Evolutionary conservation across 139 green algal species (phyloP).

Genomic region (Volvox reticuliferus): DNA sequence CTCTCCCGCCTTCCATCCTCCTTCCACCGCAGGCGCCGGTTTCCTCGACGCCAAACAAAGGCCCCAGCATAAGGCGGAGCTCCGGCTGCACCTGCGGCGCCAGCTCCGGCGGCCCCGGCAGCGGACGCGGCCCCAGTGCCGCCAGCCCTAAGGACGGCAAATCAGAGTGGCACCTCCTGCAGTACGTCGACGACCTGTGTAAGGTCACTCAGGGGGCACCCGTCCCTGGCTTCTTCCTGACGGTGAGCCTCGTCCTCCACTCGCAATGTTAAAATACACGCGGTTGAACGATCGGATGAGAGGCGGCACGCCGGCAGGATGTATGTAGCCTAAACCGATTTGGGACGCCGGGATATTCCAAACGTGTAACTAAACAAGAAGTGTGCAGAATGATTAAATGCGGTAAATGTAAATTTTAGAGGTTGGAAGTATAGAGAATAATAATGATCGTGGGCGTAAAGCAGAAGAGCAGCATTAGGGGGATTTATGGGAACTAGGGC

Average conservation of each 20-base stretch:
- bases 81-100: not conserved
- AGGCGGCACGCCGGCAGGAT: too few species aligned
- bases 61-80: not conserved
- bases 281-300: too few species aligned
- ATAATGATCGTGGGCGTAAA: too few species aligned
- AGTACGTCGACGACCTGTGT: not conserved
- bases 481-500: too few species aligned
- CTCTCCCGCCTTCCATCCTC: not conserved
- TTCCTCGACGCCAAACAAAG: not conserved
- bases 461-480: too few species aligned
- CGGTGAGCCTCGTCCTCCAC: not conserved
- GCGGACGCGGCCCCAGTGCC: not conserved
- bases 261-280: too few species aligned
- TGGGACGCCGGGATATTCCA: too few species aligned
- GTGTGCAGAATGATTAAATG: too few species aligned
- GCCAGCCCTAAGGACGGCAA: not conserved
- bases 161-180: conserved; percentile 8
- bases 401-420: too few species aligned
- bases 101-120: not conserved
- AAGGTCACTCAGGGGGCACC: not conserved
- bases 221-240: not conserved
- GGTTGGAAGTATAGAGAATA: too few species aligned
- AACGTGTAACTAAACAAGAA: too few species aligned
- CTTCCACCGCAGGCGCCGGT: not conserved
- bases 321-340: too few species aligned